A percentile compares a stretch with the other conserved stretches of the same genome.
These are phyloP conservation scores for Myriosclerotinia duriaeana DNA, from an alignment of 2,329 filamentous ascomycete species.

Conservation along the genomic window DNA sequence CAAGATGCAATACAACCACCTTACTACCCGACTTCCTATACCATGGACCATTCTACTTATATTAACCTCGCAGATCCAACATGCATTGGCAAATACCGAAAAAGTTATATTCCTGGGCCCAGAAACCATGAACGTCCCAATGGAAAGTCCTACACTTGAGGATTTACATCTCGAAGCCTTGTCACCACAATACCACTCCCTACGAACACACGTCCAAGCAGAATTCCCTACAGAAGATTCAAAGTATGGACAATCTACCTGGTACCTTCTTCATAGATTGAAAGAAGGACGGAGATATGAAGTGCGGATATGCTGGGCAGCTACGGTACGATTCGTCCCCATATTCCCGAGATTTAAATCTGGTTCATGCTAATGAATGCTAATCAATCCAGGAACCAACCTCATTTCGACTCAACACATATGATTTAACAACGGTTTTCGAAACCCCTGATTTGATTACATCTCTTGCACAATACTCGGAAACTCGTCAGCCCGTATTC, in stretches of 20 bases:
- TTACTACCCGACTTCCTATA: constrained; percentile 12
- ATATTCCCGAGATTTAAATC: background rate
- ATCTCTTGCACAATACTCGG: constrained; percentile 63
- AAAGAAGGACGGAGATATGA: constrained; percentile 79
- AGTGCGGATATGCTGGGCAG: constrained; percentile 88
- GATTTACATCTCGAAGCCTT: constrained; percentile 65
- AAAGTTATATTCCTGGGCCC: constrained; percentile 87
- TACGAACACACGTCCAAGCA: constrained; percentile 65
- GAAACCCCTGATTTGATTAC: constrained; percentile 61
- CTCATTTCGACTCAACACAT: constrained; percentile 67
- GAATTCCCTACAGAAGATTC: constrained; percentile 60
- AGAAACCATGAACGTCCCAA: constrained; percentile 53
- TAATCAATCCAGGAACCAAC: constrained; percentile 72
- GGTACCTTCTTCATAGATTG: constrained; percentile 75
- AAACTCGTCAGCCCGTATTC: constrained; percentile 46
- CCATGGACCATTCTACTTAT: constrained; percentile 29
- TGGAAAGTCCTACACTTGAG: constrained; percentile 55
- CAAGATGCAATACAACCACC: constrained; percentile 1
- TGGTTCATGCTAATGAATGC: constrained; percentile 23
- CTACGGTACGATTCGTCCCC: constrained; percentile 64
- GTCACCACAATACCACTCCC: constrained; percentile 53
- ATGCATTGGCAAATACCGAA: constrained; percentile 72
- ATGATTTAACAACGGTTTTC: constrained; percentile 61
- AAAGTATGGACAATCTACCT: constrained; percentile 63
- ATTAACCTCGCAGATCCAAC: constrained; percentile 27